A percentile compares a stretch with the other conserved stretches of the same genome.
Conservation (phyloP, 2,329 filamentous ascomycete species). For the Phoma sp. region DNA sequence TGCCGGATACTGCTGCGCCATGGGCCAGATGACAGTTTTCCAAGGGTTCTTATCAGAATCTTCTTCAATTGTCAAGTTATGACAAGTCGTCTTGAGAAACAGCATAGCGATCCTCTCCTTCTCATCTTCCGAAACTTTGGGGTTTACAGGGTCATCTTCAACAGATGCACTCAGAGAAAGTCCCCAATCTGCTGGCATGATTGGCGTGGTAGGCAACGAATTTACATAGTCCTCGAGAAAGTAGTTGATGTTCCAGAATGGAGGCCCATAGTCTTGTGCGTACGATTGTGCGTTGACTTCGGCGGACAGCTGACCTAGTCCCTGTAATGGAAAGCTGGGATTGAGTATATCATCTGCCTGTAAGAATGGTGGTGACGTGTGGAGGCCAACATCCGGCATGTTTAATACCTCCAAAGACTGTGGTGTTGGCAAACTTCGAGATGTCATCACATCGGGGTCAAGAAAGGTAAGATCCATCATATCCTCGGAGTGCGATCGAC, state of each 20-base stretch:
- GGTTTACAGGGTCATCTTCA: not conserved
- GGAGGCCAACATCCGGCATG: constrained; percentile 6
- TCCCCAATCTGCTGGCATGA: constrained; percentile 8
- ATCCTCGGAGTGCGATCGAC: constrained; percentile 4
- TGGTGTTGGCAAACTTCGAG: constrained; percentile 13
- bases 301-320: constrained; percentile 10
- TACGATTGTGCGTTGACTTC: constrained; percentile 15
- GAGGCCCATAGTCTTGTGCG: constrained; percentile 16
- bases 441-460: constrained; percentile 6
- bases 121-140: constrained; percentile 15
- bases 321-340: not conserved
- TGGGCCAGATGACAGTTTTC: constrained; percentile 72
- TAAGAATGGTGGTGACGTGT: not conserved
- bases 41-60: constrained; percentile 72
- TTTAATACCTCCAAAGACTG: constrained; percentile 16
- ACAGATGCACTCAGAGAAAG: not conserved
- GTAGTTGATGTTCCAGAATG: constrained; percentile 23
- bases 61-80: constrained; percentile 73
- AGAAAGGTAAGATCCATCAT: constrained; percentile 17
- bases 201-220: constrained; percentile 10
- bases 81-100: constrained; percentile 70
- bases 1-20: constrained; percentile 67
- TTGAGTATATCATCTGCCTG: constrained; percentile 4
- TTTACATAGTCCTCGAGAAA: constrained; percentile 24
- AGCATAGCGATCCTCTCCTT: constrained; percentile 15